Conservation (phyloP, 2,329 filamentous ascomycete genomes). For the Hymenoscyphus fructigenus region DNA sequence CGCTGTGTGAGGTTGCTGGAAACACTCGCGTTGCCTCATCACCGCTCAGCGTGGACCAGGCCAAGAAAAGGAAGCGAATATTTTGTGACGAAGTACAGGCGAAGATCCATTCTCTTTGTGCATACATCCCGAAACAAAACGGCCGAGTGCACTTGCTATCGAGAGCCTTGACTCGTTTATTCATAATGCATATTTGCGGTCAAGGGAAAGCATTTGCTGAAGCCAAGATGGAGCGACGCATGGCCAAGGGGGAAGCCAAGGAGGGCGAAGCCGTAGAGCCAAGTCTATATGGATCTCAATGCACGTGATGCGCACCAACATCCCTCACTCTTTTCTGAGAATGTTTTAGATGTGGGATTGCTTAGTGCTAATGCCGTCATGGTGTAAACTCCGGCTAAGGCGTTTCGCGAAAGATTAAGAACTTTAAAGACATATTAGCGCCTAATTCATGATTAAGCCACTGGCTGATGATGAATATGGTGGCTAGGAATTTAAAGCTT, state of each 20-base stretch:
- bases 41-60: constrained; percentile 12
- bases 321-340: not conserved
- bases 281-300: constrained; percentile 10
- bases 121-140: constrained; percentile 18
- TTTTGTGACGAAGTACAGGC: constrained; percentile 16
- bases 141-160: not conserved
- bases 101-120: constrained; percentile 21
- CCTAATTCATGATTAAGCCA: not conserved
- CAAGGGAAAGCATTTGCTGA: not conserved
- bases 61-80: constrained; percentile 2
- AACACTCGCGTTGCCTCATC: constrained; percentile 16
- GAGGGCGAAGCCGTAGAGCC: constrained; percentile 12
- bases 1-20: constrained; percentile 11
- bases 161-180: constrained; percentile 6
- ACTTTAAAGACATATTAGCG: not conserved
- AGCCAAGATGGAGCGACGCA: constrained; percentile 13
- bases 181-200: constrained; percentile 6
- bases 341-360: constrained; percentile 7
- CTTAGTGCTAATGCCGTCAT: constrained; percentile 3
- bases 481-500: not conserved
- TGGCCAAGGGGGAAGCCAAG: constrained; percentile 13
- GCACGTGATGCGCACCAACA: not conserved
- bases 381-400: not conserved
- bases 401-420: not conserved
- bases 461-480: not conserved